These are phyloP conservation scores for Apiotrichum laibachii DNA, from an alignment of 1,284 basidiomycete species.

Conservation along the genomic window DNA sequence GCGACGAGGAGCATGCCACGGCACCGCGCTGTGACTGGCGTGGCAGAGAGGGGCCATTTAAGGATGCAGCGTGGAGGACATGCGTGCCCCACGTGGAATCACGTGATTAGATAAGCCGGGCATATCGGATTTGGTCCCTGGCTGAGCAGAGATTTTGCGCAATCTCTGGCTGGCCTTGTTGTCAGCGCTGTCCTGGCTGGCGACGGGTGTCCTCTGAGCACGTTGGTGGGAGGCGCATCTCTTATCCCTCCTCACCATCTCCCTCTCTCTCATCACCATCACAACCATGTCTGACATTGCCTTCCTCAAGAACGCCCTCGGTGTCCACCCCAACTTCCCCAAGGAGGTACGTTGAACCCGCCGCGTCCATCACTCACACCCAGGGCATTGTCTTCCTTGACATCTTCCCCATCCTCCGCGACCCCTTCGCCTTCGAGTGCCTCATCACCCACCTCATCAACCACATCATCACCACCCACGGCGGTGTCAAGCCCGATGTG, in stretches of 20 bases:
- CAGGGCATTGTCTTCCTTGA: slow-evolving; percentile 61
- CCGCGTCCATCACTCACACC: neutral
- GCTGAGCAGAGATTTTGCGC: too few species aligned
- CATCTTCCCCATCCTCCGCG: slow-evolving; percentile 82
- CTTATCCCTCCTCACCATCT: neutral
- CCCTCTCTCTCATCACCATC: neutral
- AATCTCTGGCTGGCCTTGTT: too few species aligned
- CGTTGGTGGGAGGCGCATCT: neutral
- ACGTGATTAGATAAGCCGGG: neutral
- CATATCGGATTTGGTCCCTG: too few species aligned
- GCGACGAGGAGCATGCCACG: neutral
- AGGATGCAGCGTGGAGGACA: neutral
- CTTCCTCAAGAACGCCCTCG: slow-evolving; percentile 66
- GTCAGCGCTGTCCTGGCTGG: neutral
- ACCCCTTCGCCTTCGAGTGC: slow-evolving; percentile 81
- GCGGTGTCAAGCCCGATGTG: slow-evolving; percentile 79
- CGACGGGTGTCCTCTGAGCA: neutral
- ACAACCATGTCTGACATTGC: slow-evolving; percentile 71
- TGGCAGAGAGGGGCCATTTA: neutral
- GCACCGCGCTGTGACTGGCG: neutral
- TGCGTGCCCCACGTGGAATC: neutral
- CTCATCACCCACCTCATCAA: slow-evolving; percentile 86
- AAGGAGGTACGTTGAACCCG: slow-evolving; percentile 65
- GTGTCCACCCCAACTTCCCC: slow-evolving; percentile 74
- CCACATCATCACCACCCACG: slow-evolving; percentile 67